These are phyloP conservation scores for Globisporangium lucens DNA, from an alignment of 352 stramenopile genomes.

Conservation along the genomic window DNA sequence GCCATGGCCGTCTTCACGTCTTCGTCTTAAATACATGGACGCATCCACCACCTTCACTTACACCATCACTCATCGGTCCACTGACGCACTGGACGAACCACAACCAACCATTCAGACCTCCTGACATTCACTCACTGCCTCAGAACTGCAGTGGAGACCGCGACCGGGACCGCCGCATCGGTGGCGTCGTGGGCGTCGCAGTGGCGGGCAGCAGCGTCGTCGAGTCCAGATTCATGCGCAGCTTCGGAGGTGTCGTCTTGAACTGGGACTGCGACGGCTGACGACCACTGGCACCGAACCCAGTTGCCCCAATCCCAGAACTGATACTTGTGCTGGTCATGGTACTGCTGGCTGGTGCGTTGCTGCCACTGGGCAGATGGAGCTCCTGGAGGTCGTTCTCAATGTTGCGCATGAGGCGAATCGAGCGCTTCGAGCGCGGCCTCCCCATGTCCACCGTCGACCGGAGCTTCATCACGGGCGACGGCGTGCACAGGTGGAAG, in stretches of 20 bases:
- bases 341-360: neutral
- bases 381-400: conserved; percentile 46
- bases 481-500: conserved; percentile 76
- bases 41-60: neutral
- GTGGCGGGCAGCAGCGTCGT: neutral
- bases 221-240: conserved; percentile 4
- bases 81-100: neutral
- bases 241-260: conserved; percentile 9
- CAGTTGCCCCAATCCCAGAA: neutral
- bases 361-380: conserved; percentile 7
- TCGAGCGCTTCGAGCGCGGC: conserved; percentile 61
- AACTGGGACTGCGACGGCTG: neutral
- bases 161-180: conserved; percentile 2
- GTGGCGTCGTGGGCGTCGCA: neutral
- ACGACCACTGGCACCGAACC: too few species aligned
- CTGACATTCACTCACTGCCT: neutral
- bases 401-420: conserved; percentile 47
- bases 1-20: neutral
- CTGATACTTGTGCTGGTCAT: too few species aligned
- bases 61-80: neutral
- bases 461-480: conserved; percentile 75
- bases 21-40: conserved; percentile 18
- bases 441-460: conserved; percentile 75
- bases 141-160: conserved; percentile 9
- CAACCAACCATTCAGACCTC: neutral